A percentile compares a stretch with the other conserved stretches of the same genome.
Conservation (phyloP, 2,329 filamentous ascomycete species). For the Taxawa tesnikishii region DNA sequence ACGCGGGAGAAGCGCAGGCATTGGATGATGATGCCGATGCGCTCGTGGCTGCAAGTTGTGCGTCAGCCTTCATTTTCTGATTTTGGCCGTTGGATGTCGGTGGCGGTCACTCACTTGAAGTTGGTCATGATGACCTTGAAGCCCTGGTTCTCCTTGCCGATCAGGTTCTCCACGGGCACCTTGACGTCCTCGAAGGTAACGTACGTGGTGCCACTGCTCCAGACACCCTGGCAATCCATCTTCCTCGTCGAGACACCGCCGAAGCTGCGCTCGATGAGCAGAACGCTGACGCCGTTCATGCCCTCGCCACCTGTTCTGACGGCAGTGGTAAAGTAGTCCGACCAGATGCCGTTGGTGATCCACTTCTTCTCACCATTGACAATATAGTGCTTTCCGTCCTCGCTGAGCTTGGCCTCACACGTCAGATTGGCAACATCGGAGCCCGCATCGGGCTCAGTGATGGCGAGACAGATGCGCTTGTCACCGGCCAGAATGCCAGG, state of each 20-base stretch:
- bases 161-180: conserved; percentile 95
- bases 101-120: conserved; percentile 39
- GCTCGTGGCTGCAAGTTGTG: conserved; percentile 96
- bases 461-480: conserved; percentile 94
- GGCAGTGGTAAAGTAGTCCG: conserved; percentile 94
- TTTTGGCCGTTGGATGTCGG: conserved; percentile 49
- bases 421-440: conserved; percentile 91
- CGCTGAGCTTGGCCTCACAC: conserved; percentile 87
- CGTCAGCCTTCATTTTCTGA: background rate
- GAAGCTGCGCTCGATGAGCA: conserved; percentile 77
- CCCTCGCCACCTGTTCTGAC: conserved; percentile 76
- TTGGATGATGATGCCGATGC: conserved; percentile 97
- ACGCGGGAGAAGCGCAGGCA: conserved; percentile 90
- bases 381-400: conserved; percentile 97
- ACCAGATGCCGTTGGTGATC: conserved; percentile 92
- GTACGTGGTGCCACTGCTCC: conserved; percentile 90
- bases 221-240: conserved; percentile 98
- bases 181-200: conserved; percentile 98
- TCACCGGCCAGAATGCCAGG: conserved; percentile 82
- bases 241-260: conserved; percentile 83
- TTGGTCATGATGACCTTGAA: conserved; percentile 99
- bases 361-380: conserved; percentile 99
- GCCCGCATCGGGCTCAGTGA: conserved; percentile 90
- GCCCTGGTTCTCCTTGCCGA: conserved; percentile 95
- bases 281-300: conserved; percentile 84